Evolutionary conservation across 1,284 basidiomycete species (phyloP).

Genomic region (Pyrrhoderma lamaoense): DNA sequence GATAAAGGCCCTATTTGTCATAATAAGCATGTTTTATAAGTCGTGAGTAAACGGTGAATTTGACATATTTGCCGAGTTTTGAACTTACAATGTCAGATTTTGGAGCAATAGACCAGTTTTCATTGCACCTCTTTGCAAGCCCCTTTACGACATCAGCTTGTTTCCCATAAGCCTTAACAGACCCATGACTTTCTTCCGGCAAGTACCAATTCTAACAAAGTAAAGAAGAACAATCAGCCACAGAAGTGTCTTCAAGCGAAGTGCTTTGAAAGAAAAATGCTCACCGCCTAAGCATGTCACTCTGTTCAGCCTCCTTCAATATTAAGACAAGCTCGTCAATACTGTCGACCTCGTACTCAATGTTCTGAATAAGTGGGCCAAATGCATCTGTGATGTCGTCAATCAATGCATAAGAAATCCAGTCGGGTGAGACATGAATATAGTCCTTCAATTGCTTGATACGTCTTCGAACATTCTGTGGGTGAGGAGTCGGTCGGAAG

Average conservation of each 20-base stretch:
- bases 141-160: slow-evolving; percentile 99
- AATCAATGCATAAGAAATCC: slow-evolving; percentile 99
- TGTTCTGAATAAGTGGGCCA: slow-evolving; percentile 95
- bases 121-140: slow-evolving; percentile 95
- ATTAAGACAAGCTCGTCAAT: slow-evolving; percentile 99
- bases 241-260: neutral
- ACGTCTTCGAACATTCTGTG: slow-evolving; percentile 93
- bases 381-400: slow-evolving; percentile 99
- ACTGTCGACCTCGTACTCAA: slow-evolving; percentile 98
- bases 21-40: neutral
- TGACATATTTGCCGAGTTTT: too few relatives aligned
- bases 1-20: slow-evolving; percentile 71
- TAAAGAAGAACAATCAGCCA: neutral
- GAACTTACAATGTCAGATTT: slow-evolving; percentile 88
- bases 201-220: slow-evolving; percentile 83
- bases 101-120: slow-evolving; percentile 98
- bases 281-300: slow-evolving; percentile 66
- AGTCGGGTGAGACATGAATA: slow-evolving; percentile 97
- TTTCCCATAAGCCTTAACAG: slow-evolving; percentile 94
- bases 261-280: neutral
- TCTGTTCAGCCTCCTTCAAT: slow-evolving; percentile 80
- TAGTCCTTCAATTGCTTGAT: slow-evolving; percentile 99
- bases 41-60: neutral
- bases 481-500: slow-evolving; percentile 94
- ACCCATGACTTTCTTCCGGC: slow-evolving; percentile 99